Evolutionary conservation across 1,284 basidiomycete genomes (phyloP).

Genomic region (Neotropicomus parvogracilis): DNA sequence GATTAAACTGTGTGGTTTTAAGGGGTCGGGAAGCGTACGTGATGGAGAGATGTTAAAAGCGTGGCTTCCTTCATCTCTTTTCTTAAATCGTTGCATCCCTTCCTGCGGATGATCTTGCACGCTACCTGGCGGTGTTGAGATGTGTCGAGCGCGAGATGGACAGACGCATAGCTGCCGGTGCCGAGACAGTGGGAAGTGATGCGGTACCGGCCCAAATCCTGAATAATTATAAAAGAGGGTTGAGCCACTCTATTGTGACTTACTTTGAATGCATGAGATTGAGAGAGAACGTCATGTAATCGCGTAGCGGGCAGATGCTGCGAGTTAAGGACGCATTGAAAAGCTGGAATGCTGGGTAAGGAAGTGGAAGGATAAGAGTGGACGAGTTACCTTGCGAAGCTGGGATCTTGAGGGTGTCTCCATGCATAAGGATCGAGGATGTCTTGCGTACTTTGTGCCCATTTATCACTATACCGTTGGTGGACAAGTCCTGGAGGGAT

Average conservation of each 20-base stretch:
- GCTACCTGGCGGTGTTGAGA: constrained; percentile 69
- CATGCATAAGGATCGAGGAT: constrained; percentile 69
- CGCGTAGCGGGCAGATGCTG: constrained; percentile 47
- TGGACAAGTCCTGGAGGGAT: constrained; percentile 60
- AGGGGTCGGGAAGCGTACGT: constrained; percentile 46
- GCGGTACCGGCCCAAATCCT: constrained; percentile 59
- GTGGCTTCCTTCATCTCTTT: constrained; percentile 74
- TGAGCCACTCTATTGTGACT: constrained; percentile 10
- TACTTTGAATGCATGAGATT: constrained; percentile 51
- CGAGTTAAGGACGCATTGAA: constrained; percentile 59
- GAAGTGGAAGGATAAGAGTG: constrained; percentile 6
- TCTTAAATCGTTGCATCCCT: constrained; percentile 50
- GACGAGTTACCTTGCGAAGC: constrained; percentile 49
- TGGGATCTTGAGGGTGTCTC: constrained; percentile 65
- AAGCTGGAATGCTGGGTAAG: constrained; percentile 42
- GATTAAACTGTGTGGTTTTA: neutral
- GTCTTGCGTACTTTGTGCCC: constrained; percentile 60
- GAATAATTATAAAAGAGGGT: constrained; percentile 16
- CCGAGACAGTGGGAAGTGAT: constrained; percentile 75
- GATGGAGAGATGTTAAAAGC: constrained; percentile 64
- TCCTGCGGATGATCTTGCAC: constrained; percentile 73
- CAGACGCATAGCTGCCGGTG: constrained; percentile 76
- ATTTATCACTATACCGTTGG: constrained; percentile 75
- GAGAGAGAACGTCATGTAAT: constrained; percentile 58
- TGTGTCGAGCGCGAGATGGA: constrained; percentile 70